Evolutionary conservation across 345 rosid genomes (phyloP), one percentile per base, ranked within the genome.

Genomic region (Pistacia integerrima): DNA sequence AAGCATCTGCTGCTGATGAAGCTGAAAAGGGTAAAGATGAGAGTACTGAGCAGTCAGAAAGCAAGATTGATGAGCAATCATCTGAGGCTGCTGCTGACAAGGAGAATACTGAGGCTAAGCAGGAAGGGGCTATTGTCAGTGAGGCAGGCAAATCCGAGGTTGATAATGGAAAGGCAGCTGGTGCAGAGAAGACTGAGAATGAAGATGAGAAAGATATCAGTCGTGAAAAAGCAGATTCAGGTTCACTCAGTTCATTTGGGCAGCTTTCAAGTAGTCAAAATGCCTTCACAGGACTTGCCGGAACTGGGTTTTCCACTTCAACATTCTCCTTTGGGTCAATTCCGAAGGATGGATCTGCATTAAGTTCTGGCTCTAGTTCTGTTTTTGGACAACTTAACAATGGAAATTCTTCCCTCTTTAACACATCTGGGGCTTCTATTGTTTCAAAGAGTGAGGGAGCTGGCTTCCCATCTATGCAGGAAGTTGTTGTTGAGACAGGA

Each of bases 211-310:
- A 81, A 68, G 90, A 82, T 22, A 79, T 84, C 54, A 84, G 74
- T 72, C 72, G 38, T 63, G 83, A 79, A 82, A 85, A 77, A 67
- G 79, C 64, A 2, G 91, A 89, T 65, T 78, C 87, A 49, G 81
- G 76, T 69, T 75, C 84, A 8, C 75, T 96, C 86, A 94, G 87
- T 80, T 92, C 99, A 55, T 96, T 96, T 80, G 94, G 88, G 60
- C 99, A 93, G 85, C 98, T 92, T 82, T 96, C 99, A 64, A 96
- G 95, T 81, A 92, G 78, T 78, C 91, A 88, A 88, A 96, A 96
- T 76, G 99, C 99, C 25, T 96, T 96, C 85, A 90, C 93, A 0
- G 99, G 98, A 73, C 92, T 96, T 76, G 93, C 95, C 36, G 91
- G 98, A 69, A 92, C 99, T 69, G 97, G 97, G 64, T 85, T 91